Base-by-base conservation (phyloP, 1,284 basidiomycete species). In the Ustilago vetiveriae region DNA sequence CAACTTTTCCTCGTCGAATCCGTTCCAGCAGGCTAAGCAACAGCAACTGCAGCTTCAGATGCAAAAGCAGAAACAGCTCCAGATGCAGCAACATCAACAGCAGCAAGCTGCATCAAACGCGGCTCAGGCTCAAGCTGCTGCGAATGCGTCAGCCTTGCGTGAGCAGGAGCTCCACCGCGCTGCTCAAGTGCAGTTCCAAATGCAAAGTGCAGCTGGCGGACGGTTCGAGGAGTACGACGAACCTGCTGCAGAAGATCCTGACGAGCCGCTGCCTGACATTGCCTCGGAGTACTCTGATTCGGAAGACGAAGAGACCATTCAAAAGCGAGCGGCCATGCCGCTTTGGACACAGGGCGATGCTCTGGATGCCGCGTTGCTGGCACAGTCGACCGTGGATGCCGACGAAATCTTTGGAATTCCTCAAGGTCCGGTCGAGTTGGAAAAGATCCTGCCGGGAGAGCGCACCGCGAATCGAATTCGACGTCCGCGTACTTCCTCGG, bases 341-440 rank as follows among this genome's bases (percentile, higher is more conserved):
- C 42, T 57, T 21, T 81, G 79, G 79, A 77, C 76, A 14, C 75
- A 75, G 21, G 72, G 77, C 0, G 72, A 66, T n/a, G 73, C 62
- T 16, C 37, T 81, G 50, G 57, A 78, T 24, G 72, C 65, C 16
- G 55, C 72, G 22, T 66, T 81, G 37, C 48, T 68, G 13, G 70
- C 69, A 26, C 79, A 81, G 36, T 53, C 66, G 8, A 64, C 67
- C 3, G 52, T 78, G 7, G 77, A 81, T 40, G 72, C 79, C 0
- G 79, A 81, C 53, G 72, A 69, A 41, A 76, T 81, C 56, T 81
- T 81, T 65, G 79, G 79, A 30, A 72, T 75, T 21, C 77, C 76
- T 7, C 53, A 74, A 16, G 78, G 75, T 5, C 74, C 67, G 8
- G 78, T 80, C 19, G 69, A 72, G 23, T 60, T 79, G 7, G 76